Conservation (phyloP, 352 stramenopile genomes). For the Thalassiosira pacifica region DNA sequence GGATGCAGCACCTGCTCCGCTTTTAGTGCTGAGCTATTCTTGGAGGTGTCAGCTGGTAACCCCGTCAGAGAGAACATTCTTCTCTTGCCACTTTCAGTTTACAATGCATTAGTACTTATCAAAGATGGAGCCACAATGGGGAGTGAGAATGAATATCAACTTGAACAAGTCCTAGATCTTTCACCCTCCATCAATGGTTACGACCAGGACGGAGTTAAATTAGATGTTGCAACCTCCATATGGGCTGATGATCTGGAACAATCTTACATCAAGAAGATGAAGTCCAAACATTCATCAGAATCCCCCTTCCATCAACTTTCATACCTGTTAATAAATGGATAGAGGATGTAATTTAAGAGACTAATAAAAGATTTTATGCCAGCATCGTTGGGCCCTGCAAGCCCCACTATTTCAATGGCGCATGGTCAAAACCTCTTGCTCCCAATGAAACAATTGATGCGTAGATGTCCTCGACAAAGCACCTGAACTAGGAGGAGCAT, state of each 20-base stretch:
- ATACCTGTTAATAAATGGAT: not conserved
- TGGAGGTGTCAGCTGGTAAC: not conserved
- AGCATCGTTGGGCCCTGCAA: no score
- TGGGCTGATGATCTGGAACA: not conserved
- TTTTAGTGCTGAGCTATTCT: conserved; percentile 10
- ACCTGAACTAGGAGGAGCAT: not conserved
- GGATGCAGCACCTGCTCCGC: not conserved
- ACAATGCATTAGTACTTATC: not conserved
- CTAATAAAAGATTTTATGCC: not conserved
- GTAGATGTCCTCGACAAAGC: not conserved
- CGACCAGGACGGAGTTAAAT: not conserved
- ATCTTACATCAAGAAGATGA: not conserved
- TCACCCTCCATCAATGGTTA: not conserved
- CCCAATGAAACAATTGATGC: not conserved
- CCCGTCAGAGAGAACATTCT: not conserved
- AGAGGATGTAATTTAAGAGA: not conserved
- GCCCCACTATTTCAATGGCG: no score
- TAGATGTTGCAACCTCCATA: not conserved
- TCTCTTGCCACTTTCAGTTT: conserved; percentile 10
- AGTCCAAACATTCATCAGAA: not conserved
- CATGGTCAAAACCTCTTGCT: no score
- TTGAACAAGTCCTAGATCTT: not conserved
- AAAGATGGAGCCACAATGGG: not conserved
- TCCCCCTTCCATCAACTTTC: not conserved
- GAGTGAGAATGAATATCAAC: not conserved